Evolutionary conservation across 257 asterid species (phyloP).

Genomic region (Verbascum thapsus): DNA sequence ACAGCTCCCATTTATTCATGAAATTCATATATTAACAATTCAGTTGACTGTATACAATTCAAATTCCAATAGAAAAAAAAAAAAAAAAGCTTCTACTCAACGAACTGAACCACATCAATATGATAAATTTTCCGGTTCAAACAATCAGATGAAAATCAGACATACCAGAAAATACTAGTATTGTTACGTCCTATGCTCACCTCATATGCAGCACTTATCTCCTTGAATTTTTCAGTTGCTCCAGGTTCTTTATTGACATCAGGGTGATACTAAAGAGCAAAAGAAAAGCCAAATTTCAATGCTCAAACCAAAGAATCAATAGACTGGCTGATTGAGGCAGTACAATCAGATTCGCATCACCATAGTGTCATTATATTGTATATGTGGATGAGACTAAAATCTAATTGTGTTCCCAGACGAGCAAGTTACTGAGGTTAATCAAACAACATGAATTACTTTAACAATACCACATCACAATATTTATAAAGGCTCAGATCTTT

Average conservation of each 20-base stretch:
- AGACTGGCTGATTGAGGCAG: background rate
- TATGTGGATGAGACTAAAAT: slow-evolving; percentile 9
- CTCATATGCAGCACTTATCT: slow-evolving; percentile 98
- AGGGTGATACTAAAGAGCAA: slow-evolving; percentile 73
- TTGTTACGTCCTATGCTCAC: slow-evolving; percentile 46
- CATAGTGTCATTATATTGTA: background rate
- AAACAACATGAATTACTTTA: background rate
- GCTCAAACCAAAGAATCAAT: slow-evolving; percentile 3
- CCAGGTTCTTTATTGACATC: slow-evolving; percentile 97
- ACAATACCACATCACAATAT: too few species aligned
- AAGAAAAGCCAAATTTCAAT: slow-evolving; percentile 25
- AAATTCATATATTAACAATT: background rate
- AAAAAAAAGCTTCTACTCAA: background rate
- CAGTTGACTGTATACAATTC: background rate
- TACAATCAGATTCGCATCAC: background rate
- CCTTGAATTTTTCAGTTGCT: slow-evolving; percentile 95
- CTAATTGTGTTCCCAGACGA: background rate
- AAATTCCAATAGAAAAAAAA: slow-evolving; percentile 8
- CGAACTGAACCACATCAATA: slow-evolving; percentile 14
- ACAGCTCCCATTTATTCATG: slow-evolving; percentile 7
- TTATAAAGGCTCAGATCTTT: too few species aligned
- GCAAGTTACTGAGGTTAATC: background rate
- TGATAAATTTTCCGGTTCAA: slow-evolving; percentile 7
- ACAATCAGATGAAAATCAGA: slow-evolving; percentile 14
- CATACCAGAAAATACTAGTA: slow-evolving; percentile 13